Conservation (phyloP, 495 filamentous ascomycete genomes). For the Tuber brumale region DNA sequence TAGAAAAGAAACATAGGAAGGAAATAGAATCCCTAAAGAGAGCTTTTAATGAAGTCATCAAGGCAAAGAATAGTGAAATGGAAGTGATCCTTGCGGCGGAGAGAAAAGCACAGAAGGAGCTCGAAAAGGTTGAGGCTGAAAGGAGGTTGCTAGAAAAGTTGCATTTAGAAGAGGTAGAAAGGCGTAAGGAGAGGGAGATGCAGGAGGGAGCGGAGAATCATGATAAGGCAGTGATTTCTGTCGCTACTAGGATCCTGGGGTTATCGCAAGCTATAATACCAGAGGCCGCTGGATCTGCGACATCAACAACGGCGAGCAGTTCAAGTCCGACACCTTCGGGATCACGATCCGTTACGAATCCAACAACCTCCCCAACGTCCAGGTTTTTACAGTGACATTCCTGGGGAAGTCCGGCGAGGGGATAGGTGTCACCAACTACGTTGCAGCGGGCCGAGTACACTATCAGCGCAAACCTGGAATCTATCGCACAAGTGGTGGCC, state of each 20-base stretch:
- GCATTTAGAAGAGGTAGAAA: too few relatives aligned
- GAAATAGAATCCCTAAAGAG: neutral
- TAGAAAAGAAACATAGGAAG: conserved; percentile 13
- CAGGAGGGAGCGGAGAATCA: neutral
- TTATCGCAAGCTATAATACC: neutral
- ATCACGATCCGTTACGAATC: too few relatives aligned
- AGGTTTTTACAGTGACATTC: neutral
- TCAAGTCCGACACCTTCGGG: too few relatives aligned
- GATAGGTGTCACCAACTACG: neutral
- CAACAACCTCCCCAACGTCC: too few relatives aligned
- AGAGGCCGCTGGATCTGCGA: too few relatives aligned
- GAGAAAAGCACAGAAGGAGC: neutral
- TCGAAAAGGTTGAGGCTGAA: neutral
- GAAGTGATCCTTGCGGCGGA: neutral
- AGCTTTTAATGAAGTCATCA: too few relatives aligned
- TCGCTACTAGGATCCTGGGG: neutral
- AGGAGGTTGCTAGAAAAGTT: neutral
- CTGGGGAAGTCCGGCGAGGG: neutral
- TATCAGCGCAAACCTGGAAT: neutral
- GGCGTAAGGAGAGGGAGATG: too few relatives aligned
- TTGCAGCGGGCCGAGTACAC: neutral
- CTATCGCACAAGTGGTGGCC: neutral
- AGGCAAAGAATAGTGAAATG: too few relatives aligned
- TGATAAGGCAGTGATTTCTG: neutral
- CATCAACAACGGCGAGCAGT: too few relatives aligned